These are phyloP conservation scores for Trifolium subterraneum DNA, from an alignment of 306 rosid species.

Conservation along the genomic window DNA sequence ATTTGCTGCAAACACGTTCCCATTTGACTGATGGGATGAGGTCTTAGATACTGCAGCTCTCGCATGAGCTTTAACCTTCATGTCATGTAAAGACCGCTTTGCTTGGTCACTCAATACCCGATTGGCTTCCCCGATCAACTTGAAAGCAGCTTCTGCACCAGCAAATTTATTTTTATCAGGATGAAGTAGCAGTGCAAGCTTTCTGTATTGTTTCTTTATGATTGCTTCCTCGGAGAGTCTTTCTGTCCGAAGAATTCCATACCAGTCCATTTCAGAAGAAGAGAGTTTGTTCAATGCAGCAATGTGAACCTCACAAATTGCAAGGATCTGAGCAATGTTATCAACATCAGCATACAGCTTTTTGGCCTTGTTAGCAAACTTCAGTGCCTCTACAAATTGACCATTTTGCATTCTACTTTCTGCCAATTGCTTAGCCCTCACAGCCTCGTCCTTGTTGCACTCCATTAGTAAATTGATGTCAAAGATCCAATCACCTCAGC, in stretches of 20 bases:
- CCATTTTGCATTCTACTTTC: conserved; percentile 64
- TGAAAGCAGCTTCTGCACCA: conserved; percentile 97
- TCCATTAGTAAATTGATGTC: conserved; percentile 62
- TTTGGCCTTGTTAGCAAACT: conserved; percentile 72
- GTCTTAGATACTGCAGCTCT: conserved; percentile 45
- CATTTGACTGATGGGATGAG: conserved; percentile 48
- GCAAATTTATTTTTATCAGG: conserved; percentile 91
- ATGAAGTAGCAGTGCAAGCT: conserved; percentile 83
- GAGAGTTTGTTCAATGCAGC: conserved; percentile 57
- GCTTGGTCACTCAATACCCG: conserved; percentile 66
- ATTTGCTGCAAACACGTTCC: conserved; percentile 38
- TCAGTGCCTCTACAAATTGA: conserved; percentile 77
- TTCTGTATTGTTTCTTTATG: conserved; percentile 75
- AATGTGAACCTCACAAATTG: conserved; percentile 73
- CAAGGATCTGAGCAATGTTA: conserved; percentile 63
- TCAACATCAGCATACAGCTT: conserved; percentile 63
- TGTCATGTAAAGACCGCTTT: conserved; percentile 58
- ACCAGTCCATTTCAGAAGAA: conserved; percentile 71
- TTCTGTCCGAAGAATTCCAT: conserved; percentile 67
- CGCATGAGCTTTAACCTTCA: conserved; percentile 23
- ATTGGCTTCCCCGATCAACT: conserved; percentile 82
- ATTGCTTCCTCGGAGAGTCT: conserved; percentile 52
- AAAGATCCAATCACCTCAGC: conserved; percentile 37
- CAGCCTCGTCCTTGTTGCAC: conserved; percentile 92
- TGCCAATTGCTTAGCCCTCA: conserved; percentile 73